Conservation (phyloP, 1,139 yeast species). For the Scheffersomyces parashehatae region DNA sequence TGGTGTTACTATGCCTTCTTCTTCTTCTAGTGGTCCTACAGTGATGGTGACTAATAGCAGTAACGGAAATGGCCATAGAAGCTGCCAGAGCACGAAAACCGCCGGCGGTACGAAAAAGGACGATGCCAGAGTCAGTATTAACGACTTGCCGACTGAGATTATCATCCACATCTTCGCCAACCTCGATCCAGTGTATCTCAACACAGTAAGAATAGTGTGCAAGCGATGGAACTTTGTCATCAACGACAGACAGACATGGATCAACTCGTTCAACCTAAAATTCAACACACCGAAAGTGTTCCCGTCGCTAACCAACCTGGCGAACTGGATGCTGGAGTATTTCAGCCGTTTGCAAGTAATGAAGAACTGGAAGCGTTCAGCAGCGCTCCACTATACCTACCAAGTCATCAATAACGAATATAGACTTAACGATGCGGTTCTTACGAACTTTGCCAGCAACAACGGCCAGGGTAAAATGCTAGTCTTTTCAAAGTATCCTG, state of each 20-base stretch:
- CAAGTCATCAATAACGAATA: slow-evolving; percentile 28
- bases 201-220: slow-evolving; percentile 54
- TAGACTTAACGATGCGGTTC: slow-evolving; percentile 27
- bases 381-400: slow-evolving; percentile 30
- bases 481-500: slow-evolving; percentile 32
- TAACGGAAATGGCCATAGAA: too few species aligned
- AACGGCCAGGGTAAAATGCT: slow-evolving; percentile 40
- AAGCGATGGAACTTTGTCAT: slow-evolving; percentile 51
- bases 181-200: slow-evolving; percentile 57
- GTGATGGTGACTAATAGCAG: too few species aligned
- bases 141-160: slow-evolving; percentile 58
- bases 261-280: slow-evolving; percentile 49
- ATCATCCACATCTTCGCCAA: slow-evolving; percentile 56
- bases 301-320: slow-evolving; percentile 57
- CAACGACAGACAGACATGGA: slow-evolving; percentile 63
- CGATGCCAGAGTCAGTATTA: slow-evolving; percentile 12
- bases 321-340: slow-evolving; percentile 58
- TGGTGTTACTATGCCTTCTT: too few species aligned
- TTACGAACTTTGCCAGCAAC: slow-evolving; percentile 39
- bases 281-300: slow-evolving; percentile 47
- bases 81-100: too few species aligned
- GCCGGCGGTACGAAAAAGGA: too few species aligned
- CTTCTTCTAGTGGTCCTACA: too few species aligned
- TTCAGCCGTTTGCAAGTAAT: slow-evolving; percentile 43
- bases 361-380: slow-evolving; percentile 56